Evolutionary conservation across 345 rosid species (phyloP), one percentile per base, ranked within the genome.

Genomic region (Gossypium thurberi): DNA sequence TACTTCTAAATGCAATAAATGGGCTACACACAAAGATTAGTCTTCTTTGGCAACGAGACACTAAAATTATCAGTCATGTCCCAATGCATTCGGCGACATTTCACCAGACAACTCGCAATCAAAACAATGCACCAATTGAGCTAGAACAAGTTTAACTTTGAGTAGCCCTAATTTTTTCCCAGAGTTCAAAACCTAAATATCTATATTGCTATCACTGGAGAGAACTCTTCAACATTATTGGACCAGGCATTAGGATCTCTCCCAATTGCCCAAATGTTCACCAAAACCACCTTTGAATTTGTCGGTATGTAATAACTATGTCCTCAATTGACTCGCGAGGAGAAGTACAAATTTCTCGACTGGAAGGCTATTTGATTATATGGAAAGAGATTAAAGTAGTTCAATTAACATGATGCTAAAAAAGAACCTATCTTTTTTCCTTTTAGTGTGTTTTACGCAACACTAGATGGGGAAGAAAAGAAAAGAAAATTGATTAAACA

Each of bases 251-350:
- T 59, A 1, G 33, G n/a, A 59, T 79, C 76, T 37, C 78, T 4
- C 2, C 75, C 74, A 2, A 78, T 75, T 0, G 76, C 68, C 71
- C 76, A 79, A 11, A 51, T 51, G 52, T 79, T 76, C 2, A 79
- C 43, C 0, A 79, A 23, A 28, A 79, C 14, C 10, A 79, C 14
- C 10, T 73, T 42, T 8, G 77, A 60, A 18, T 72, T 71, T 12
- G 51, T 60, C 0, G 70, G 79, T 58, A 79, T 79, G 61, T 43
- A 37, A 57, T 69, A 0, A 58, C 44, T 14, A 51, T 48, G 12
- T 66, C 76, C 28, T 75, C 70, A 33, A 76, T 73, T 18, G 76
- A 75, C 55, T 79, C 69, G 4, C 23, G 69, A 2, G 77, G 74
- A 52, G 72, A 26, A 28, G 0, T 28, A 28, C 5, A 4, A 28